A percentile compares a stretch with the other conserved stretches of the same genome.
Conservation (phyloP, 1,284 basidiomycete species). For the Apiotrichum domesticum region DNA sequence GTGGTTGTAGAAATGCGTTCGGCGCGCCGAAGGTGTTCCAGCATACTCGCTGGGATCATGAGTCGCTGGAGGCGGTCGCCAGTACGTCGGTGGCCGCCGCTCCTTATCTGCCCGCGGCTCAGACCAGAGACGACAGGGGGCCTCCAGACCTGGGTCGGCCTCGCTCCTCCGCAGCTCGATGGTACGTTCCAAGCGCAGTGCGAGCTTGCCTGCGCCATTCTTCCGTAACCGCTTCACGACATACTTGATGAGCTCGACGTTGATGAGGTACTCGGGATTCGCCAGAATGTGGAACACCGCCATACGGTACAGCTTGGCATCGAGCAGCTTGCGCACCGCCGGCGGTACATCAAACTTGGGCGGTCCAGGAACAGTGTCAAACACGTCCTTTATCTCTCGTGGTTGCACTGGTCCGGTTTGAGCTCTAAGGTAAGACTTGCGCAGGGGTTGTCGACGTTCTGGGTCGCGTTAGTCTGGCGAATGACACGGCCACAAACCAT, state of each 20-base stretch:
- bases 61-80: conserved; percentile 6
- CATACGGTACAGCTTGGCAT: conserved; percentile 29
- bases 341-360: conserved; percentile 16
- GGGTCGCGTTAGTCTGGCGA: no score
- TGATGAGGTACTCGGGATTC: conserved; percentile 25
- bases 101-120: background rate
- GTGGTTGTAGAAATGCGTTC: conserved; percentile 15
- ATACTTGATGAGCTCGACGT: conserved; percentile 16
- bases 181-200: conserved; percentile 21
- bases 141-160: background rate
- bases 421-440: no score
- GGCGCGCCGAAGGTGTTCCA: conserved; percentile 5
- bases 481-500: no score
- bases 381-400: background rate
- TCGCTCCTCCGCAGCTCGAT: conserved; percentile 5
- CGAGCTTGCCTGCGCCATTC: conserved; percentile 33
- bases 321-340: conserved; percentile 25
- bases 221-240: conserved; percentile 21
- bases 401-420: no score
- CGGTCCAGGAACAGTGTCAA: background rate
- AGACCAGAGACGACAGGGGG: background rate
- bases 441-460: no score
- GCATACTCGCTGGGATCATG: conserved; percentile 1
- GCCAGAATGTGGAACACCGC: conserved; percentile 31
- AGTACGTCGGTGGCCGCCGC: conserved; percentile 5